Conservation (phyloP, 306 rosid species). For the Quercus variabilis region DNA sequence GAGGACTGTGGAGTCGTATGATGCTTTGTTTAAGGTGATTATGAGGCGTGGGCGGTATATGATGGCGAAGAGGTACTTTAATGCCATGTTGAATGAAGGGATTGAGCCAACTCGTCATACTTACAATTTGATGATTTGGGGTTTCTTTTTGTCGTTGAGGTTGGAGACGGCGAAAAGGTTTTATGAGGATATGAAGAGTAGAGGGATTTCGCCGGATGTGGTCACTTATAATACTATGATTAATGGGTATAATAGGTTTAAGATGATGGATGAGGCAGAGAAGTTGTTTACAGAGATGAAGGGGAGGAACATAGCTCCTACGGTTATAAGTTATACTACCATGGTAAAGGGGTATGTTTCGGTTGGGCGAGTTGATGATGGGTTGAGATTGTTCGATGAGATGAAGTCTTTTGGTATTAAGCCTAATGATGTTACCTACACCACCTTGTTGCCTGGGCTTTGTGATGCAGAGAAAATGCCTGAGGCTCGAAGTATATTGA, state of each 20-base stretch:
- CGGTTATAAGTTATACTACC: constrained; percentile 79
- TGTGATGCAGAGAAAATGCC: constrained; percentile 61
- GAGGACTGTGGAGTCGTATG: constrained; percentile 57
- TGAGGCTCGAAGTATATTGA: constrained; percentile 52
- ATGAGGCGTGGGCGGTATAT: constrained; percentile 67
- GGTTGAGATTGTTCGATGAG: constrained; percentile 51
- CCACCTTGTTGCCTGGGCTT: constrained; percentile 75
- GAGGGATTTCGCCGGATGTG: constrained; percentile 55
- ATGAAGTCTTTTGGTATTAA: constrained; percentile 67
- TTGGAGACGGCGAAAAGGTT: constrained; percentile 83
- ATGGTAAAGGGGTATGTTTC: constrained; percentile 77
- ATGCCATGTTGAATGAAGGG: constrained; percentile 76
- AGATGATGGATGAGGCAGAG: constrained; percentile 77
- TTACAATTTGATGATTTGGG: constrained; percentile 69
- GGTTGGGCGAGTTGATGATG: constrained; percentile 57
- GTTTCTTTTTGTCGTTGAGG: constrained; percentile 74
- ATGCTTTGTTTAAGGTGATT: constrained; percentile 74
- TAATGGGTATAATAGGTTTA: constrained; percentile 72
- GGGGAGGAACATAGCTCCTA: constrained; percentile 57
- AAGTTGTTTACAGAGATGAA: constrained; percentile 75
- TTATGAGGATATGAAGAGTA: constrained; percentile 68
- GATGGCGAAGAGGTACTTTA: constrained; percentile 90
- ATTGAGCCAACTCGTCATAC: constrained; percentile 80
- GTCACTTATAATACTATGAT: constrained; percentile 86
- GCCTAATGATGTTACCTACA: constrained; percentile 72